Base-by-base conservation (phyloP, 2,329 filamentous ascomycete species). In the Colletotrichum destructivum region DNA sequence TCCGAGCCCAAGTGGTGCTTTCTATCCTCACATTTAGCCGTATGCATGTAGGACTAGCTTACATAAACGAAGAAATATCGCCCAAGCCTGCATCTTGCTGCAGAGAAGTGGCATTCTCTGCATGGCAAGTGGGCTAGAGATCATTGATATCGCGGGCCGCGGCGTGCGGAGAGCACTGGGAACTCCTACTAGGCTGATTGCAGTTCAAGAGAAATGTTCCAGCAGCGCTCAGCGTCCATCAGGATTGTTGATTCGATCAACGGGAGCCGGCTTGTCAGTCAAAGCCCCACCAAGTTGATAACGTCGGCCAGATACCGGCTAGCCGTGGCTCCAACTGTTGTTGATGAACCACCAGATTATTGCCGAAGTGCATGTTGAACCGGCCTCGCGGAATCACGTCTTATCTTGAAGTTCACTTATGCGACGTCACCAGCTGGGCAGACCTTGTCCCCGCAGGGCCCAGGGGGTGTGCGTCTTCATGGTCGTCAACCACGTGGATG, bases 141-240 rank as follows among this genome's bases (percentile, higher is more conserved):
- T n/a, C 16, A 9, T 26, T 64, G 67, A 51, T 56, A 70, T 52
- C 56, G 56, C 55, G 42, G 62, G 35, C 56, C 63, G 68, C 62
- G 68, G 68, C 56, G 21, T 35, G 47, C 68, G 68, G 13, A 15
- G 4, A 1, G 8, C 3, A 18, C 9, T 26, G 3, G 9, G 2
- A 23, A n/a, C 46, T 16, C 31, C 6, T 12, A 13, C 51, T 15
- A 21, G 3, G 13, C 5, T 3, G 12, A 38, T 16, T 11, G 12
- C 3, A 21, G 23, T 26, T 7, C 3, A 21, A 40, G 4, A 40
- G 4, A 16, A 9, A 23, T 23, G 46, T 46, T 21, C 8, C 13
- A 40, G 2, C 4, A 11, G 18, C 3, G n/a, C 21, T 40, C 15
- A 23, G 5, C 31, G 9, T 9, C 11, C 31, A 7, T 18, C 18